Evolutionary conservation across 768 basidiomycete species (phyloP), one percentile per base, ranked within the genome.

Genomic region (Kwoniella shandongensis): DNA sequence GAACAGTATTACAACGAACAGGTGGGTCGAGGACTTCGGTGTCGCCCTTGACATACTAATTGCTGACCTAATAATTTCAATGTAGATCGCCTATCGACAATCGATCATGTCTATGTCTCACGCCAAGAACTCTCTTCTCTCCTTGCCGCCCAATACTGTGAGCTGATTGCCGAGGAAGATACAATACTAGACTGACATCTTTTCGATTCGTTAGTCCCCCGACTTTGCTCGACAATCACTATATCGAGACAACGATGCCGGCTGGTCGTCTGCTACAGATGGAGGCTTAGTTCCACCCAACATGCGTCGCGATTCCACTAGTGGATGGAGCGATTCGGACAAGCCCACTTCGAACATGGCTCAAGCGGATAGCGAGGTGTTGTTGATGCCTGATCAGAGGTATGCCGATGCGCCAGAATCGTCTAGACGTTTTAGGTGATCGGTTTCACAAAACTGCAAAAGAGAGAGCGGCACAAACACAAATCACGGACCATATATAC

Each of bases 1-100:
- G 78, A 85, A 40, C 88, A 90, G 72, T 91, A 92, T 77, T 91
- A 90, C 86, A 85, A 86, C 64, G 90, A 92, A 79, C 89, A 90
- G 81, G 71, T 72, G 29, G 32, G 62, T 57, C 22, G 22, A 42
- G 17, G 11, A 13, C 5, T 25, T 29, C 23, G 17, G 15, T 27
- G 51, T n/a, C 17, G 5, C 4, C 12, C 17, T 25, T 27, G 15
- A 22, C 10, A 47, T 50, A 13, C 11, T 11, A n/a, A 41, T 51
- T 38, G 8, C 22, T 27, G 39, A 22, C 3, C 22, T 36, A 30
- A 4, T 32, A 51, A 35, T 15, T n/a, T 18, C 30, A 18, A 25
- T 45, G 1, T 46, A 75, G 69, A 69, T 75, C 44, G 71, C 73
- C 12, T 75, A 73, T 44, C 59, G 74, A 46, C 69, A 75, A 54